These are phyloP conservation scores for Trypanosoma avium DNA, from an alignment of 208 protist species.

Conservation along the genomic window DNA sequence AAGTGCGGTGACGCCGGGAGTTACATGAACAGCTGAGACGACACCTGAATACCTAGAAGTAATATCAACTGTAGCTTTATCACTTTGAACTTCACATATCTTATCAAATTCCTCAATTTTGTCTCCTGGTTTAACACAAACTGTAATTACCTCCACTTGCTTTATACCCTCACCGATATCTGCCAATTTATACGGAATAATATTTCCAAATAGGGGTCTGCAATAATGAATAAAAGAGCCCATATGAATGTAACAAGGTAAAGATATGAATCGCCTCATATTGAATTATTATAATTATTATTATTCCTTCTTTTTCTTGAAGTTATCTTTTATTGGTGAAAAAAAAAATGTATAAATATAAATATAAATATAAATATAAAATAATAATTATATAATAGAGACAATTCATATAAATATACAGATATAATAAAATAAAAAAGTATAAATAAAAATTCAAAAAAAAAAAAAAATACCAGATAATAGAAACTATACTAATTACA, in stretches of 20 bases:
- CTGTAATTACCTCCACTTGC: slow-evolving; percentile 93
- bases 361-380: too few relatives aligned
- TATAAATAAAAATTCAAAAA: too few relatives aligned
- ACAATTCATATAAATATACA: too few relatives aligned
- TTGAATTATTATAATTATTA: too few relatives aligned
- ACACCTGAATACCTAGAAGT: slow-evolving; percentile 89
- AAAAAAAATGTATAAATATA: too few relatives aligned
- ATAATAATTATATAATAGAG: too few relatives aligned
- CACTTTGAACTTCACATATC: slow-evolving; percentile 95
- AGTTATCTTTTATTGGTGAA: too few relatives aligned
- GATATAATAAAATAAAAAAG: too few relatives aligned
- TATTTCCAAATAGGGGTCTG: slow-evolving; percentile 11
- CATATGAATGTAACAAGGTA: neutral
- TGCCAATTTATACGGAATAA: slow-evolving; percentile 84
- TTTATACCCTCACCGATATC: slow-evolving; percentile 97
- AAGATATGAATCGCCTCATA: slow-evolving; percentile 8
- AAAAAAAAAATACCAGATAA: too few relatives aligned
- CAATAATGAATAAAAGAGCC: slow-evolving; percentile 12
- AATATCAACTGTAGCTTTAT: slow-evolving; percentile 95
- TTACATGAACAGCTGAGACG: slow-evolving; percentile 81
- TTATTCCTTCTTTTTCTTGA: too few relatives aligned
- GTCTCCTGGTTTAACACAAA: slow-evolving; percentile 92
- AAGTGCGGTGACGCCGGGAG: slow-evolving; percentile 76
- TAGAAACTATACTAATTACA: too few relatives aligned
- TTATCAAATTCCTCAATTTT: slow-evolving; percentile 91